Evolutionary conservation across 805 yeast species (phyloP).

Genomic region (Candida quercuum): DNA sequence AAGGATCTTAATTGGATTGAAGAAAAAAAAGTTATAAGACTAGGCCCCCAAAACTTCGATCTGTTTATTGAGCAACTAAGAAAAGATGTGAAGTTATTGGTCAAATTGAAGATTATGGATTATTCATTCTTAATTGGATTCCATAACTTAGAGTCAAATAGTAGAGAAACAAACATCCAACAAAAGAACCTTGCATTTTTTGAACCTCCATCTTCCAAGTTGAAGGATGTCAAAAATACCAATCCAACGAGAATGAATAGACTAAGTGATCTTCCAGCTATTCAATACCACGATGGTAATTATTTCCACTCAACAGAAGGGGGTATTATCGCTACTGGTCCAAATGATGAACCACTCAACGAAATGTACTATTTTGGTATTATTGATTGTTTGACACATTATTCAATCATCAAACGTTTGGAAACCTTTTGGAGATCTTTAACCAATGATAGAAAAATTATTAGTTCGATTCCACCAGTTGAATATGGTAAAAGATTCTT

Average conservation of each 20-base stretch:
- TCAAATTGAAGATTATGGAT: conserved; percentile 87
- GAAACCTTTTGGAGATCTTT: conserved; percentile 85
- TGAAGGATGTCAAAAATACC: conserved; percentile 33
- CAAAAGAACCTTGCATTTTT: conserved; percentile 35
- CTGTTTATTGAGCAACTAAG: conserved; percentile 64
- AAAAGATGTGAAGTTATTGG: conserved; percentile 67
- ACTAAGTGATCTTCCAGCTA: conserved; percentile 35
- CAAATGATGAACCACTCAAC: conserved; percentile 48
- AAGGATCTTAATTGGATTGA: conserved; percentile 91
- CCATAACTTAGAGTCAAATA: conserved; percentile 66
- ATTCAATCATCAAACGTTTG: conserved; percentile 63
- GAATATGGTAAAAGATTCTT: conserved; percentile 90
- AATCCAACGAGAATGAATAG: conserved; percentile 40
- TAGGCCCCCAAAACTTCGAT: conserved; percentile 67
- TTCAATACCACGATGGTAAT: conserved; percentile 42
- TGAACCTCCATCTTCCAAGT: conserved; percentile 23
- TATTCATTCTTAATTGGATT: conserved; percentile 86
- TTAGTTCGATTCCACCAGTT: conserved; percentile 85
- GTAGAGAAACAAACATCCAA: conserved; percentile 26
- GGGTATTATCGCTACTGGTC: conserved; percentile 70
- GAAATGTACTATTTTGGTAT: conserved; percentile 87
- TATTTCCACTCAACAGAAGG: conserved; percentile 77
- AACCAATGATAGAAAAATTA: conserved; percentile 58
- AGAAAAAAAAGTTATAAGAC: conserved; percentile 51
- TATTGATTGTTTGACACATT: conserved; percentile 87